Percentiles rank a stretch among this genome's conserved stretches.
Evolutionary conservation across 495 filamentous ascomycete genomes (phyloP).

Genomic region (Peziza echinospora): DNA sequence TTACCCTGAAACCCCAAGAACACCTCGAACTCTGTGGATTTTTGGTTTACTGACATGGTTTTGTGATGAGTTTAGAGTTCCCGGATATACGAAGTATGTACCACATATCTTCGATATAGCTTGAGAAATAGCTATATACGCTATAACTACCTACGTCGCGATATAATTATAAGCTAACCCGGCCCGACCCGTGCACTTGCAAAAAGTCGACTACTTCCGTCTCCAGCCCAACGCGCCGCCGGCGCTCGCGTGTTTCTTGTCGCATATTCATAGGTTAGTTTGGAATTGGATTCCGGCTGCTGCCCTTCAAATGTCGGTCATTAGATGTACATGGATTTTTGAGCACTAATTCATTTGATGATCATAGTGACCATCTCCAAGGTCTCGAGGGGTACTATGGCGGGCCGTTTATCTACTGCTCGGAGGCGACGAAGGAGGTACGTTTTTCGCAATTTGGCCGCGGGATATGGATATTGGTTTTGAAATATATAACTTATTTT

Average conservation of each 20-base stretch:
- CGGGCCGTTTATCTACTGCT: constrained; percentile 46
- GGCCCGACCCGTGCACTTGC: no score
- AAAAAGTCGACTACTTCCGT: constrained; percentile 66
- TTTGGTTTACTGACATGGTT: no score
- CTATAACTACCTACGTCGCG: no score
- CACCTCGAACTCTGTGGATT: constrained; percentile 5
- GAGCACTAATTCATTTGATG: neutral
- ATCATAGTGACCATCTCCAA: constrained; percentile 52
- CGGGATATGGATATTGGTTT: constrained; percentile 46
- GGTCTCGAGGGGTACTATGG: constrained; percentile 40
- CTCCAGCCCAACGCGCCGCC: constrained; percentile 29
- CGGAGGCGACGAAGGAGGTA: constrained; percentile 59
- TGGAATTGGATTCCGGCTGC: no score
- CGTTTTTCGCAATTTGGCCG: constrained; percentile 55
- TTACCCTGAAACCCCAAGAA: constrained; percentile 1
- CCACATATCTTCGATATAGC: neutral
- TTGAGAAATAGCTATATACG: no score
- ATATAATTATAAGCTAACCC: no score
- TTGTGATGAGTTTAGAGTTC: no score
- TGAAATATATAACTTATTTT: no score
- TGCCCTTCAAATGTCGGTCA: neutral
- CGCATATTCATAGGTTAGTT: constrained; percentile 48
- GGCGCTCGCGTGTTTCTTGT: constrained; percentile 72
- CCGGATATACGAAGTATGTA: constrained; percentile 40
- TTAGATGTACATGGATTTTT: neutral